Evolutionary conservation across 352 stramenopile genomes (phyloP), one percentile per base, ranked within the genome.

Genomic region (Saprolegnia diclina): DNA sequence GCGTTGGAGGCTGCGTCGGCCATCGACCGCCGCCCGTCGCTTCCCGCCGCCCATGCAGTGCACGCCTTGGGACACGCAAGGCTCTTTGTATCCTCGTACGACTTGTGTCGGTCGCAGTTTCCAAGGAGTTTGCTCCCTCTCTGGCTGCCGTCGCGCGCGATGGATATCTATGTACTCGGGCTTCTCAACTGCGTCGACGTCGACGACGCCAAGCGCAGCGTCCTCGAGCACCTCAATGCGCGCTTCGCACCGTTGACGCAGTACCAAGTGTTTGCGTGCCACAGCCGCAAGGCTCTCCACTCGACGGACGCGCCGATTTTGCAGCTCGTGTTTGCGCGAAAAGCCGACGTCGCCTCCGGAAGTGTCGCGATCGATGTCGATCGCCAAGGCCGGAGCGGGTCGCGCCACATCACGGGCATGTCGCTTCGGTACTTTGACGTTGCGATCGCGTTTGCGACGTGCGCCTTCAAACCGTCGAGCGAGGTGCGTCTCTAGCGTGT

Each of bases 261-360:
- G 10, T 54, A 24, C 19, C 26, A 54, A 56, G 37, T 22, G 22
- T 46, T 67, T 46, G 14, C 61, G 5, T 11, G 9, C 26, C 22
- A n/a, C 29, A 22, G 38, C 26, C 61, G 61, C 44, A 22, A 19
- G 14, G 19, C 40, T 0, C 16, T 50, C 21, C 40, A 50, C 32
- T 35, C 24, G 24, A 29, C 24, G 3, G 61, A 92, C 80, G 83
- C 83, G 10, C 77, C 78, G 0, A 80, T 92, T 19, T 91, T 85
- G 66, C 84, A 94, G 72, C 89, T 94, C 55, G 77, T 94, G 9
- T 94, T 94, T 72, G 83, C 92, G 54, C 92, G 92, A 76, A 85
- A 89, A 59, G 82, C 83, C 1, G 86, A 94, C 61, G 84, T 92
- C 22, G 77, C 81, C 6, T 91, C 83, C 54, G 86, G 86, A 10